Base-by-base conservation (phyloP, 1,284 basidiomycete species). In the Meripilus lineatus region DNA sequence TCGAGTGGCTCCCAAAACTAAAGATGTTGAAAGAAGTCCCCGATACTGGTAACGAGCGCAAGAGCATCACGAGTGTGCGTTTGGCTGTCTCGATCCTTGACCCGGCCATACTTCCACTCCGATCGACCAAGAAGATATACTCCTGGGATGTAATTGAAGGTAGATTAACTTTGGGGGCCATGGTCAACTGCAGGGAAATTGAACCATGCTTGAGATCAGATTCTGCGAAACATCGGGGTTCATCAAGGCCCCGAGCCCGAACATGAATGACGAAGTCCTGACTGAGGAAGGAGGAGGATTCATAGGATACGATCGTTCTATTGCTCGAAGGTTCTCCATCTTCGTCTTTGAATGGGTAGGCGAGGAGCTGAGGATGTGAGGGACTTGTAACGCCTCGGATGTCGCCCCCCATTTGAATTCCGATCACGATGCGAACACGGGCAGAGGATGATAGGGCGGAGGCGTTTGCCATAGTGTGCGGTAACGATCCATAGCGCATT, bases 211-310 rank as follows among this genome's bases (percentile, higher is more conserved):
- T 52, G n/a, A n/a, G n/a, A n/a, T n/a, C n/a, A n/a, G n/a, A n/a
- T 50, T 80, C 77, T 1, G 70, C 74, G 50, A 81, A 76, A 46
- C 77, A 79, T 7, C 78, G 68, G 2, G 78, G 72, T 20, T 57
- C 51, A 48, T 78, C 77, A 3, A 81, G 57, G 3, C 59, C 68
- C 30, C 45, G 41, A 5, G 48, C 48, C 4, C 43, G 21, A 22
- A 50, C 40, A n/a, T n/a, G 17, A 4, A 52, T 33, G 5, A 52
- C 48, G 28, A 52, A 45, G 24, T 51, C 50, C 10, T 26, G 23
- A 11, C 22, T 14, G 3, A 51, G 28, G 30, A 40, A 51, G 6
- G 39, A 25, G 11, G 33, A 17, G 7, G 50, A 51, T 21, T 41
- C 40, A 14, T 37, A 41, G n/a, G 24, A 15, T 5, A 23, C 47